Percentiles rank a stretch among this genome's conserved stretches.
These are phyloP conservation scores for Myriosclerotinia duriaeana DNA, from an alignment of 2,329 filamentous ascomycete genomes.

Conservation along the genomic window DNA sequence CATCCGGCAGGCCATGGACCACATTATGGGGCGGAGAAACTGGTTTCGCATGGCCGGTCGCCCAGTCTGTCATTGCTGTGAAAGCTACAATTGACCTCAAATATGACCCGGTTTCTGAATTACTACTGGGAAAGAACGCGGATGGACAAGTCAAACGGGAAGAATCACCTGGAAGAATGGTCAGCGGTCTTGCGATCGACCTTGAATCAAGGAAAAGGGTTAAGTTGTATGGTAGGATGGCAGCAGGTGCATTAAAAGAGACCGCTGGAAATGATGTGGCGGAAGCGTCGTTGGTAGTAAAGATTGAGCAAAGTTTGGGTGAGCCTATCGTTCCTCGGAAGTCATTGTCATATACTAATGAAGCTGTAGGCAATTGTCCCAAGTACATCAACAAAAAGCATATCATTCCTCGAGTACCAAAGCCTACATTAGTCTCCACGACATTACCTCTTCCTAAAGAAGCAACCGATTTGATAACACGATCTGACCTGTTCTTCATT, in stretches of 20 bases:
- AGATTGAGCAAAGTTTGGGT: conserved; percentile 67
- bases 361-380: conserved; percentile 67
- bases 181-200: conserved; percentile 63
- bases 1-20: conserved; percentile 66
- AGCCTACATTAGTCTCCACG: conserved; percentile 52
- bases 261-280: conserved; percentile 31
- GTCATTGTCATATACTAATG: conserved; percentile 11
- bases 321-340: conserved; percentile 25
- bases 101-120: conserved; percentile 68
- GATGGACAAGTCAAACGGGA: conserved; percentile 43
- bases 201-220: conserved; percentile 66
- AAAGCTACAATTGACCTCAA: conserved; percentile 57
- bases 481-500: conserved; percentile 76
- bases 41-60: conserved; percentile 64
- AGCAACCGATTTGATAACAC: conserved; percentile 53
- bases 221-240: conserved; percentile 69
- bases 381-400: conserved; percentile 80
- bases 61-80: conserved; percentile 61
- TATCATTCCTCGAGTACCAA: conserved; percentile 55
- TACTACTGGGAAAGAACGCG: conserved; percentile 54
- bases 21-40: conserved; percentile 72
- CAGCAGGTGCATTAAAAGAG: conserved; percentile 58
- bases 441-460: conserved; percentile 41
- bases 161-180: conserved; percentile 47
- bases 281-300: conserved; percentile 57